Conservation (phyloP, 2,329 filamentous ascomycete genomes). For the Camillea tinctor region DNA sequence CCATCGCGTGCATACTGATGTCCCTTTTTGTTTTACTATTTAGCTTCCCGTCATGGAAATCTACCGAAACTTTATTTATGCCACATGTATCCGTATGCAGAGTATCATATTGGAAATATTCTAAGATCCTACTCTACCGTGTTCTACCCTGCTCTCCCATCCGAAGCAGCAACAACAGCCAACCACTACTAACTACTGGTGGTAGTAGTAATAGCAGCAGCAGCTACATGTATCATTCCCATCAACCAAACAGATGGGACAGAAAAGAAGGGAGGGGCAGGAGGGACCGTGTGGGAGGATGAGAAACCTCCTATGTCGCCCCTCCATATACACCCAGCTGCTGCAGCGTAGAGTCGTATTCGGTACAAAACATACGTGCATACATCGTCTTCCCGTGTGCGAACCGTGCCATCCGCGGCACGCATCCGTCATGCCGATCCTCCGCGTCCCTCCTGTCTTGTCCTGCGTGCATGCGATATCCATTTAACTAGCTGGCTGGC, state of each 20-base stretch:
- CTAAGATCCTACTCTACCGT: neutral
- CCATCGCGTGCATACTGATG: neutral
- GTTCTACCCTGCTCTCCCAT: neutral
- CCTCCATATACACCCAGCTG: neutral
- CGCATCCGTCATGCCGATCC: neutral
- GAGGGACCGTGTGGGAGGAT: neutral
- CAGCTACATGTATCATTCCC: neutral
- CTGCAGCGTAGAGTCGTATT: neutral
- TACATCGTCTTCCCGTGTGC: neutral
- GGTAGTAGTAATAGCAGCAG: too few relatives aligned
- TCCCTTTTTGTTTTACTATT: neutral
- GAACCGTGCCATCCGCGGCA: neutral
- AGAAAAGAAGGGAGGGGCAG: neutral
- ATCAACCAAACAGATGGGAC: neutral
- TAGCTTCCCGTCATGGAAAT: neutral
- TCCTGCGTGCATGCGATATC: neutral
- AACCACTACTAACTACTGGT: too few relatives aligned
- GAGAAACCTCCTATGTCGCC: neutral
- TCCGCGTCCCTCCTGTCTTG: neutral
- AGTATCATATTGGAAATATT: neutral
- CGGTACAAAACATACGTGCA: neutral
- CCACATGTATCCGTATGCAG: neutral
- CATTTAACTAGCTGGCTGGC: neutral
- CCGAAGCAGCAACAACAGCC: neutral
- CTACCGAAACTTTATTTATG: neutral